phyloP scores from a whole-genome alignment of 2,329 filamentous ascomycete species.

The Coniochaeta prunicola region DNA sequence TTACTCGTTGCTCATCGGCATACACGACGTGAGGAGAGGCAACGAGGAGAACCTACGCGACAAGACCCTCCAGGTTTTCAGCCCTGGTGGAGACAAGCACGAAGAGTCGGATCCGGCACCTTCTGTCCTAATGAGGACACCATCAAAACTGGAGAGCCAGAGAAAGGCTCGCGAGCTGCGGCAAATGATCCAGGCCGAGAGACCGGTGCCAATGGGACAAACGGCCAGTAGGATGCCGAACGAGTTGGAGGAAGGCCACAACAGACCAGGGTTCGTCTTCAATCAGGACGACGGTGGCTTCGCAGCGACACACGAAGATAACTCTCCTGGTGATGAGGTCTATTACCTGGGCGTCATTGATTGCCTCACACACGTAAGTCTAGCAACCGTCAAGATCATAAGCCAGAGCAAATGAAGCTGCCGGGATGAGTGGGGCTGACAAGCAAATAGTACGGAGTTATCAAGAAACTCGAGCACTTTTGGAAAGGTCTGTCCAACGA shows the following conservation, averaged over 20 bases:
- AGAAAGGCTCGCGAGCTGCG: conserved; percentile 86
- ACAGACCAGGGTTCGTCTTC: conserved; percentile 68
- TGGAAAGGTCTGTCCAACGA: conserved; percentile 89
- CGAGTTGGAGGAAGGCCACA: conserved; percentile 69
- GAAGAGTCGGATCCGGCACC: conserved; percentile 48
- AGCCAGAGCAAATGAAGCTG: conserved; percentile 14
- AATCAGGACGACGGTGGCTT: conserved; percentile 93
- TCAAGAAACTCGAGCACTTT: conserved; percentile 94
- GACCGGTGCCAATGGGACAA: conserved; percentile 86
- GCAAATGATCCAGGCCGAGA: conserved; percentile 86
- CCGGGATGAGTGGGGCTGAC: not conserved
- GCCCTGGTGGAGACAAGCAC: conserved; percentile 65
- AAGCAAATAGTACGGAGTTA: conserved; percentile 66
- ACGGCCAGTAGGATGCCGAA: conserved; percentile 82
- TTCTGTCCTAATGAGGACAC: conserved; percentile 72
- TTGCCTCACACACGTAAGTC: conserved; percentile 87
- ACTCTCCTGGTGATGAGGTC: conserved; percentile 77
- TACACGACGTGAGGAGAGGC: conserved; percentile 82
- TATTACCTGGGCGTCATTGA: conserved; percentile 99
- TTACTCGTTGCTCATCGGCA: conserved; percentile 90
- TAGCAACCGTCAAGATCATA: not conserved
- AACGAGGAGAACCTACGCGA: conserved; percentile 89
- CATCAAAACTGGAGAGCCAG: conserved; percentile 86
- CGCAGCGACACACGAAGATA: conserved; percentile 85
- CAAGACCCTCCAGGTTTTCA: conserved; percentile 91